A percentile compares a stretch with the other conserved stretches of the same genome.
Evolutionary conservation across 2,329 filamentous ascomycete genomes (phyloP).

Genomic region (Colletotrichum liaoningense): DNA sequence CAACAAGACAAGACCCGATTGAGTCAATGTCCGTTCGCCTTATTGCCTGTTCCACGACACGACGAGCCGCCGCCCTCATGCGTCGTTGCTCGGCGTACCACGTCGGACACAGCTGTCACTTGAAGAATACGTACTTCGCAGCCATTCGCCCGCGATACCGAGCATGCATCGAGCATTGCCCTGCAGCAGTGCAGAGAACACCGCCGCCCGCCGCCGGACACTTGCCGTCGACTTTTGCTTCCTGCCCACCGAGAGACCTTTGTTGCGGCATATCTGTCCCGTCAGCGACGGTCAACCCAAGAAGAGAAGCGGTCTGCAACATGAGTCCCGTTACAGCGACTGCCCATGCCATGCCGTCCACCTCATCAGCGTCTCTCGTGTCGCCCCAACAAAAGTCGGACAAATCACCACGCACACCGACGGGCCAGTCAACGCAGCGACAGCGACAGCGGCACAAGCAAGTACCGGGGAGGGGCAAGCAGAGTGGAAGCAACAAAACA

Average conservation of each 20-base stretch:
- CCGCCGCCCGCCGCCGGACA: background rate
- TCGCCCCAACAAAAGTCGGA: conserved; percentile 26
- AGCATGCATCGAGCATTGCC: conserved; percentile 1
- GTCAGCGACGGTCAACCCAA: background rate
- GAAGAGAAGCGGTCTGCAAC: conserved; percentile 16
- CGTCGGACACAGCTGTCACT: conserved; percentile 18
- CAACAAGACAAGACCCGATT: background rate
- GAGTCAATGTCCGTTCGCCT: background rate
- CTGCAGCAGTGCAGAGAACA: background rate
- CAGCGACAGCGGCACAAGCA: background rate
- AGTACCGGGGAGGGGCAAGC: background rate
- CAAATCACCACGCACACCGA: conserved; percentile 28
- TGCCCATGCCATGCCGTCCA: conserved; percentile 7
- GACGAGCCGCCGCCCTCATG: conserved; percentile 5
- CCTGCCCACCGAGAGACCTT: background rate
- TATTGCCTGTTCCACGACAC: conserved; percentile 11
- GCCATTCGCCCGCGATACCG: conserved; percentile 18
- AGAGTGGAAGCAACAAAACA: background rate
- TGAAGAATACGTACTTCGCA: conserved; percentile 11
- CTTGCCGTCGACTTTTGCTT: background rate
- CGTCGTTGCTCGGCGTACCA: conserved; percentile 3
- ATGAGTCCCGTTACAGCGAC: background rate
- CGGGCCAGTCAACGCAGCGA: conserved; percentile 19
- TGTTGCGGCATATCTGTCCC: background rate
- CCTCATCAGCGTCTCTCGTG: conserved; percentile 12